Conservation (phyloP, 1,284 basidiomycete genomes). For the Termitomyces sp. region DNA sequence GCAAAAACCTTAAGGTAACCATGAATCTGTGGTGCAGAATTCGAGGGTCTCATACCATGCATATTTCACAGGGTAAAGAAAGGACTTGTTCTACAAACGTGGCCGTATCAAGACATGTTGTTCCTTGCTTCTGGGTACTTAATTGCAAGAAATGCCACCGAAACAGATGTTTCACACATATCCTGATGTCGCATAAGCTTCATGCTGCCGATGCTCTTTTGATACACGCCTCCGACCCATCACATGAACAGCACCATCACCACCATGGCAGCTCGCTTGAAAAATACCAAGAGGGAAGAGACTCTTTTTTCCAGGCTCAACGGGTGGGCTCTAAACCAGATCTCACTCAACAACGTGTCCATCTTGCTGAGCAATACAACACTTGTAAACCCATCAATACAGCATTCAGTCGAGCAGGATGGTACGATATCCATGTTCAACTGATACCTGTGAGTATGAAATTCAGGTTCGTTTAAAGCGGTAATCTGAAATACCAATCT, state of each 20-base stretch:
- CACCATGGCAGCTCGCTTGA: conserved; percentile 32
- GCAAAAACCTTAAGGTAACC: conserved; percentile 16
- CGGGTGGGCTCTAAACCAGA: conserved; percentile 32
- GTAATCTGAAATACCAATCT: neutral
- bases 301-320: conserved; percentile 28
- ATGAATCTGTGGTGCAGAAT: neutral
- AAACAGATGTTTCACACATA: conserved; percentile 47
- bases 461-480: neutral
- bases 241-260: conserved; percentile 39
- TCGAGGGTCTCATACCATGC: neutral
- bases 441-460: conserved; percentile 3
- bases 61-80: conserved; percentile 4
- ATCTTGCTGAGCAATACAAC: conserved; percentile 33
- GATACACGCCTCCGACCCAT: conserved; percentile 24
- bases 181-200: conserved; percentile 36
- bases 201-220: conserved; percentile 52
- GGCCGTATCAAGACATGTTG: conserved; percentile 20
- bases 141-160: conserved; percentile 49
- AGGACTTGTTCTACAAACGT: conserved; percentile 18
- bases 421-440: conserved; percentile 40
- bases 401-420: conserved; percentile 36
- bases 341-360: conserved; percentile 24
- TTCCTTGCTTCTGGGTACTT: conserved; percentile 23
- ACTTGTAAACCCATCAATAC: conserved; percentile 39
- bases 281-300: conserved; percentile 23